Evolutionary conservation across 2,329 filamentous ascomycete genomes (phyloP), one percentile per base, ranked within the genome.

Genomic region (Rutstroemia sp.): DNA sequence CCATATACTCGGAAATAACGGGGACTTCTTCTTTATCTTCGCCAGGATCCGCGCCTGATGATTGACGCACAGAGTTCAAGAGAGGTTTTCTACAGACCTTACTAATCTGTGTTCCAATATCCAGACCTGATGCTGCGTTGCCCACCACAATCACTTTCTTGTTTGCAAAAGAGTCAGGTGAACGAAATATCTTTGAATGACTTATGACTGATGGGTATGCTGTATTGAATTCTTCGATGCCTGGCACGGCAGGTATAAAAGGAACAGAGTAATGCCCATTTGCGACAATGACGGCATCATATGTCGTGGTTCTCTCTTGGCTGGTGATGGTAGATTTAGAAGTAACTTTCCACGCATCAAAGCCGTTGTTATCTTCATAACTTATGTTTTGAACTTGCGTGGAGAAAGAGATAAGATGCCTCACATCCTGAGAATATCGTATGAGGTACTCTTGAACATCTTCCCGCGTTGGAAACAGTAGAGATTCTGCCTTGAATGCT

Each of bases 121-220:
- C 92, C 16, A 90, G 73, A 0, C 90, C 92, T 0, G 89, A 95
- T 0, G 91, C 87, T 0, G 87, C 87, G 65, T 89, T 94, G 9
- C 92, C 92, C 0, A 96, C 83, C 0, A 96, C 79, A 5, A 96
- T 71, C 10, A 94, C 88, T 70, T 89, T 95, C 69, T 88, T 87
- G 53, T 75, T 77, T 1, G 69, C 67, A 65, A 86, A 96, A 0
- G 74, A 66, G 17, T 81, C 78, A 0, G 88, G 80, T 0, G 72
- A 78, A 42, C 91, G 84, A 68, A 91, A 97, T 57, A 83, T 82
- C 69, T 94, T 96, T 1, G 91, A 90, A 70, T 94, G 89, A 1
- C 77, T 78, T 45, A 92, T 81, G 3, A 78, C 67, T 0, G 75
- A 77, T 0, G 86, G 85, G 57, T 88, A 80, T 1, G 74, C 69